A percentile compares a stretch with the other conserved stretches of the same genome.
Conservation (phyloP, 257 asterid species). For the Mentha longifolia region DNA sequence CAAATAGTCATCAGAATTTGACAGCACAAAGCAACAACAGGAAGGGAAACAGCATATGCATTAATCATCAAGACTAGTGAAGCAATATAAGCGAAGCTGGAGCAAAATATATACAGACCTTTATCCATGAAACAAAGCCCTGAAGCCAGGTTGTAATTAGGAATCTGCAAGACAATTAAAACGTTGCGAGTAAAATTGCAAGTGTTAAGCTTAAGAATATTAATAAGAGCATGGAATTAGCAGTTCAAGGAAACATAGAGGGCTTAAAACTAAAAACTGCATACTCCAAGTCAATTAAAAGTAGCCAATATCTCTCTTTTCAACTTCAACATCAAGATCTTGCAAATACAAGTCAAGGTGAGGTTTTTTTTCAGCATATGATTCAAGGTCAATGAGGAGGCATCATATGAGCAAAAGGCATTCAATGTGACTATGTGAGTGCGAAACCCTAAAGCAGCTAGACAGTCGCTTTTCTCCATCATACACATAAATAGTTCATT, state of each 20-base stretch:
- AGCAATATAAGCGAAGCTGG: not conserved
- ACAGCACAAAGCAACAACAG: slow-evolving; percentile 11
- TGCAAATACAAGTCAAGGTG: not conserved
- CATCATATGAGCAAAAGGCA: slow-evolving; percentile 1
- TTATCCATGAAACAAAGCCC: slow-evolving; percentile 26
- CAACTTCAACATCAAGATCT: not conserved
- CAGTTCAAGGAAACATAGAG: not conserved
- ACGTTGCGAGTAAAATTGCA: not conserved
- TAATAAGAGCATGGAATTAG: too few relatives aligned
- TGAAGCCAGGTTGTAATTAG: slow-evolving; percentile 27
- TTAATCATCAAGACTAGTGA: not conserved
- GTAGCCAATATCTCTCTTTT: not conserved
- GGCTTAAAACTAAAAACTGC: not conserved
- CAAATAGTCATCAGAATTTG: slow-evolving; percentile 24
- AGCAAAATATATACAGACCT: slow-evolving; percentile 32
- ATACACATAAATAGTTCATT: not conserved
- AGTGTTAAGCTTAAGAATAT: not conserved
- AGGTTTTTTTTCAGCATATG: slow-evolving; percentile 10
- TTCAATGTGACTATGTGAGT: not conserved
- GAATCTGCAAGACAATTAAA: slow-evolving; percentile 40
- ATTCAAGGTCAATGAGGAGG: not conserved
- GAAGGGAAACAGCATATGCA: not conserved
- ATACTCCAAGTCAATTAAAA: not conserved
- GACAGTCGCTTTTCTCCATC: not conserved
- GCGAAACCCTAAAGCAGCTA: not conserved